phyloP scores from a whole-genome alignment of 352 stramenopile genomes.

The Phytophthora vignae region DNA sequence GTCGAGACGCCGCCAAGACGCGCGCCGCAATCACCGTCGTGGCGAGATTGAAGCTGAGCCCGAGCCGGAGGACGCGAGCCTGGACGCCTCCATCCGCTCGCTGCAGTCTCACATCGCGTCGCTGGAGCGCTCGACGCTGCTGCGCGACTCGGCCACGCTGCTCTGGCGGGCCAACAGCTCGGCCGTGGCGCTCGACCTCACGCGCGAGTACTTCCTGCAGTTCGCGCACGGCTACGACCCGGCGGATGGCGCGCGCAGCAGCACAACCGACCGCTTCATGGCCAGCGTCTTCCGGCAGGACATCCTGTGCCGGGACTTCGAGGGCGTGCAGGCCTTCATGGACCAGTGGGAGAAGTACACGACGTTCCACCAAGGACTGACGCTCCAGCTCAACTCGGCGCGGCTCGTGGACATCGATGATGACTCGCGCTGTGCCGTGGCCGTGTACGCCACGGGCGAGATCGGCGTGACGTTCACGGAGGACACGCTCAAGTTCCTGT shows the following conservation, averaged over 20 bases:
- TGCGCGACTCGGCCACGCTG: slow-evolving; percentile 48
- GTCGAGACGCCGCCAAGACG: slow-evolving; percentile 24
- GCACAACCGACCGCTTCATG: slow-evolving; percentile 40
- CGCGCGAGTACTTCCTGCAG: slow-evolving; percentile 55
- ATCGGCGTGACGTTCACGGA: slow-evolving; percentile 50
- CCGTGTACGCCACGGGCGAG: slow-evolving; percentile 45
- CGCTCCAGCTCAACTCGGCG: slow-evolving; percentile 34
- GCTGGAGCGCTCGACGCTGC: slow-evolving; percentile 47
- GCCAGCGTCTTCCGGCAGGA: slow-evolving; percentile 42
- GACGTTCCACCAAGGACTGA: slow-evolving; percentile 51
- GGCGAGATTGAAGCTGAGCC: slow-evolving; percentile 17
- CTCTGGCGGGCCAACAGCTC: slow-evolving; percentile 54
- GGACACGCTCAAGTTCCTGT: slow-evolving; percentile 56
- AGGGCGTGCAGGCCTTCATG: slow-evolving; percentile 49
- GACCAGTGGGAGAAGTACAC: slow-evolving; percentile 73
- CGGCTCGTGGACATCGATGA: slow-evolving; percentile 44
- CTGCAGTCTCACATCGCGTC: slow-evolving; percentile 44
- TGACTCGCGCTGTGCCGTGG: slow-evolving; percentile 37
- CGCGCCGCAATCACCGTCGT: not conserved
- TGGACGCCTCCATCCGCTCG: slow-evolving; percentile 47
- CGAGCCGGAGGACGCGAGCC: slow-evolving; percentile 25
- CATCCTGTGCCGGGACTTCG: slow-evolving; percentile 58
- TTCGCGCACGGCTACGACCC: slow-evolving; percentile 54
- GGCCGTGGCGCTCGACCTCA: slow-evolving; percentile 47
- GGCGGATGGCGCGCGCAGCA: slow-evolving; percentile 10